Evolutionary conservation across 352 stramenopile genomes (phyloP), one percentile per base, ranked within the genome.

Genomic region (Globisporangium alternatum): DNA sequence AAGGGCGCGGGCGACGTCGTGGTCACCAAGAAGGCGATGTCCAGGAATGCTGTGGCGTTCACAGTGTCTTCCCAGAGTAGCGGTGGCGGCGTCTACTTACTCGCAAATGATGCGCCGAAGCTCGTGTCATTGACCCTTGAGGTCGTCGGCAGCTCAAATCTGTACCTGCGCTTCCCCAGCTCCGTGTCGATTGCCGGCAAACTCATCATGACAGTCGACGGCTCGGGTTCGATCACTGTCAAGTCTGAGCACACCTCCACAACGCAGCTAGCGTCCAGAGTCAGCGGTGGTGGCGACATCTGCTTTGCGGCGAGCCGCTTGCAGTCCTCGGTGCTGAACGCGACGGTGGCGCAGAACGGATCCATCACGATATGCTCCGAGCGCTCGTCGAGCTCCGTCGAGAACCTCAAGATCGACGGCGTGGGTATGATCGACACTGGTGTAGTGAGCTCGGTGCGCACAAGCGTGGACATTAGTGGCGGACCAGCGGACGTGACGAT

Each of bases 1-100:
- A 55, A 35, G 19, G 45, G 57, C 19, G 9, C 31, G 3, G 33
- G 57, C n/a, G 57, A 64, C 25, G 57, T 64, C 44, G 47, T 64
- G 2, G 5, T 64, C 44, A n/a, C 44, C 30, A 62, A 62, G 57
- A 51, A 33, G 10, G 33, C 28, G 13, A 6, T 56, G n/a, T n/a
- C 21, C 4, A 49, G 9, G 12, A 35, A 17, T 3, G 19, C 22
- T 13, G 10, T 28, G 13, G 17, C 44, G 12, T 44, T 64, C 30
- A 19, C 30, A 4, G 13, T 49, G n/a, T 37, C 57, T 1, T 41
- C 57, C 7, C 28, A 48, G 15, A 13, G 39, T 13, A 47, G 28
- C 12, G 47, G 19, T n/a, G 45, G 28, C 12, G 21, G 57, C 31
- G 21, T 64, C n/a, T 64, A 56, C 41, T 13, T 64, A 1, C 45